Evolutionary conservation across 495 filamentous ascomycete genomes (phyloP).

Genomic region (Diplogelasinospora grovesii): DNA sequence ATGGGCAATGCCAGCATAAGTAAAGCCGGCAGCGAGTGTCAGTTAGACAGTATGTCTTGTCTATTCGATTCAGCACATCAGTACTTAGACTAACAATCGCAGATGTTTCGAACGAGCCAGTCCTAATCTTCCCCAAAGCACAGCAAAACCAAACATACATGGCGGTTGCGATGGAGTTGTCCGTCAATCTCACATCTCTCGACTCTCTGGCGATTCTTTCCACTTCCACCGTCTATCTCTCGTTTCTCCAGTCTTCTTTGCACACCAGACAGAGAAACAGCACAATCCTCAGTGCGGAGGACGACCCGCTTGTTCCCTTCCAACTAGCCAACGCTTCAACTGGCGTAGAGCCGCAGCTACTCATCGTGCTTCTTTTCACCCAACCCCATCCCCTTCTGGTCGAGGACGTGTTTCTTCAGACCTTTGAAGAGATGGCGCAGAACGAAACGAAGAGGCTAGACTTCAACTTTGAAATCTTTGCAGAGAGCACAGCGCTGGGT

Average conservation of each 20-base stretch:
- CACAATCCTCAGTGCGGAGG: constrained; percentile 9
- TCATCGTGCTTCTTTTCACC: constrained; percentile 12
- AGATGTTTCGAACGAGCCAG: constrained; percentile 12
- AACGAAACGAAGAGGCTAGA: constrained; percentile 5
- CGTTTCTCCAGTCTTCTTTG: constrained; percentile 12
- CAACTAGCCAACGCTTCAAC: not conserved
- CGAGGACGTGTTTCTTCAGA: constrained; percentile 5
- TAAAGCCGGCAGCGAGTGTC: constrained; percentile 7
- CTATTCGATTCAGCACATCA: not conserved
- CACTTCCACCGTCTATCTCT: constrained; percentile 6
- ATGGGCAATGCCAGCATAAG: constrained; percentile 8
- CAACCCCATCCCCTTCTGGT: constrained; percentile 16
- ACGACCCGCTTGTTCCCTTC: constrained; percentile 15
- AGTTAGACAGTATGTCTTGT: constrained; percentile 11
- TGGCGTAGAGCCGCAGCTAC: constrained; percentile 4
- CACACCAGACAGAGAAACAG: not conserved
- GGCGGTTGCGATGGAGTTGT: constrained; percentile 9
- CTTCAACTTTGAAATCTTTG: constrained; percentile 13
- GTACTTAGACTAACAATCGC: not conserved
- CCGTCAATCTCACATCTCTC: constrained; percentile 9
- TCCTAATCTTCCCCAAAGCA: constrained; percentile 9
- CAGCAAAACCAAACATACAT: constrained; percentile 14
- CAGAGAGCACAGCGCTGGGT: constrained; percentile 3
- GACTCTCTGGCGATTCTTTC: constrained; percentile 4
- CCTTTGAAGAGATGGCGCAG: constrained; percentile 6